Evolutionary conservation across 768 basidiomycete species (phyloP).

Genomic region (Austroboletus eburneus): DNA sequence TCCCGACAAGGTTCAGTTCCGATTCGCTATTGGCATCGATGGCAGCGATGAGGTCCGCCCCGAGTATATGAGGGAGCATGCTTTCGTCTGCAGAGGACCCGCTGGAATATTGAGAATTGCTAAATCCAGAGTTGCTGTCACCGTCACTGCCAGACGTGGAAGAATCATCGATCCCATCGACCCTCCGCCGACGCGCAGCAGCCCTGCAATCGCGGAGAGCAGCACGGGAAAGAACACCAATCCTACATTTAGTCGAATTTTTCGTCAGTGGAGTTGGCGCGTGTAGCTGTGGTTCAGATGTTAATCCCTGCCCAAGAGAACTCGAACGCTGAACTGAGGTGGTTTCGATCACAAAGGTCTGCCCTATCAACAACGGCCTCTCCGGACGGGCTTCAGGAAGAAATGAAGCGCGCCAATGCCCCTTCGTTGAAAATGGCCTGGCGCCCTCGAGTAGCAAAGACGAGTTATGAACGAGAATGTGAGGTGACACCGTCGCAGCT

Average conservation of each 20-base stretch:
- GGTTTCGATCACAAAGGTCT: background rate
- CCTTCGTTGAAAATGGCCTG: constrained; percentile 3
- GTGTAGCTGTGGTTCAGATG: background rate
- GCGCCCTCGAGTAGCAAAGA: background rate
- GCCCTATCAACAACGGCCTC: background rate
- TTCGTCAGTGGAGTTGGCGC: background rate
- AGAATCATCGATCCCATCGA: background rate
- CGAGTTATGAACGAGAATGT: background rate
- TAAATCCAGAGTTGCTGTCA: constrained; percentile 16
- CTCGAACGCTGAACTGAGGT: background rate
- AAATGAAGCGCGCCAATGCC: constrained; percentile 1
- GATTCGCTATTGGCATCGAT: constrained; percentile 26
- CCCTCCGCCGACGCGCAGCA: background rate
- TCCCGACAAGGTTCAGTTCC: constrained; percentile 11
- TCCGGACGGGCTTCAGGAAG: background rate
- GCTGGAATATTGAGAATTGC: constrained; percentile 17
- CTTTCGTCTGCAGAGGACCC: constrained; percentile 17
- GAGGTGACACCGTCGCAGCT: background rate
- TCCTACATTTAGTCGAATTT: constrained; percentile 1
- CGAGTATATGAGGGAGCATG: constrained; percentile 24
- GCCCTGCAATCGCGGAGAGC: constrained; percentile 17
- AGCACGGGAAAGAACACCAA: constrained; percentile 20
- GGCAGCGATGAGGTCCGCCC: constrained; percentile 25
- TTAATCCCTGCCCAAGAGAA: background rate
- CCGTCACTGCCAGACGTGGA: constrained; percentile 9